Base-by-base conservation (phyloP, 1,139 yeast species). In the Candida sp. region DNA sequence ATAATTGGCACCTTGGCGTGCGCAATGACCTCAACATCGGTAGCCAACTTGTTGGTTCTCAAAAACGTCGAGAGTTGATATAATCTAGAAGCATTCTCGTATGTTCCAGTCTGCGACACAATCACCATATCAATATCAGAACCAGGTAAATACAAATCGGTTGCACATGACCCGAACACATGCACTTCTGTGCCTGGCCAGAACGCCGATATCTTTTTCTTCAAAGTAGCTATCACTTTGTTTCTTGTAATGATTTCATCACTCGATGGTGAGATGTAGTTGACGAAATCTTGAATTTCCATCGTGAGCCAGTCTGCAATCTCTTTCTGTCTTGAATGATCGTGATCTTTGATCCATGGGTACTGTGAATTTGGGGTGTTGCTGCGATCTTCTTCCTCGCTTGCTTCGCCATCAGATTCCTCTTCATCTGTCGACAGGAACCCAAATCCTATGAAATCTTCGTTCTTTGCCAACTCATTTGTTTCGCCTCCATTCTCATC, bases 71-170 rank as follows among this genome's bases (percentile, higher is more conserved):
- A 86, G 12, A 94, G 74, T 59, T 88, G 88, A 65, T 88, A 92
- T 45, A 96, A 72, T 44, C 85, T 77, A 25, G 85, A 81, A 60
- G 91, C 80, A 53, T 80, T 82, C 57, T 86, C 96, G 63, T 88
- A 86, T 58, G 81, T 81, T 3, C 89, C 88, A 3, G 77, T 67
- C 17, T 77, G 72, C 7, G 97, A 88, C 7, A 87, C 76, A 28
- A 96, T 82, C 42, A 93, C 98, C 86, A 96, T 86, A 69, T 96
- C 99, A 34, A 96, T 92, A 75, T 96, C 99, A 0, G 98, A 91
- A 1, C 97, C 97, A 0, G 99, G 99, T 25, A 96, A 74, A 62
- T 93, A 94, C 55, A 96, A 73, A 65, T 93, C 98, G 0, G 99
- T 93, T 0, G 99, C 98, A 67, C 85, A 90, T 0, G 98, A 92